phyloP scores from a whole-genome alignment of 768 basidiomycete species.

The Trametes elegans region DNA sequence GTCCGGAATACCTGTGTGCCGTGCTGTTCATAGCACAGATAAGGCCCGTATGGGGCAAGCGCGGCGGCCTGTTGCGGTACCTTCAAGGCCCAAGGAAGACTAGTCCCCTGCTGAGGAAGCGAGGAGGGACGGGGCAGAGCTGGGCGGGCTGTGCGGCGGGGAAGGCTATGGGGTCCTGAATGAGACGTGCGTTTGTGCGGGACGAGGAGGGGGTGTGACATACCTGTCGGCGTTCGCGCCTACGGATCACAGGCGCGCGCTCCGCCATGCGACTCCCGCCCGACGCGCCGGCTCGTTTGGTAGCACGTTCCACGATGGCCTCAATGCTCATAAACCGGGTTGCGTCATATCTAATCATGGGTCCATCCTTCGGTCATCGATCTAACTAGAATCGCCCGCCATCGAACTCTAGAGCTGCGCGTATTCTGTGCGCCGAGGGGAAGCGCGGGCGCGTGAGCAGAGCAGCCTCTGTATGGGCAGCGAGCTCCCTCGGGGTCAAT shows the following conservation, averaged over 20 bases:
- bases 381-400: slow-evolving; percentile 23
- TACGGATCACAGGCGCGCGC: slow-evolving; percentile 21
- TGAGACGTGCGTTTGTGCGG: slow-evolving; percentile 2
- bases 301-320: slow-evolving; percentile 21
- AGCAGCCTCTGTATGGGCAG: slow-evolving; percentile 19
- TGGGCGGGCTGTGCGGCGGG: not conserved
- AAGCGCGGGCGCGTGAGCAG: slow-evolving; percentile 13
- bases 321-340: not conserved
- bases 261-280: slow-evolving; percentile 13
- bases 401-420: slow-evolving; percentile 21
- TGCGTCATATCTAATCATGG: slow-evolving; percentile 19
- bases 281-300: slow-evolving; percentile 19
- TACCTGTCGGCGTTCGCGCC: slow-evolving; percentile 7
- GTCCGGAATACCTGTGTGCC: slow-evolving; percentile 18
- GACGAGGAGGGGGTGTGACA: not conserved
- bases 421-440: slow-evolving; percentile 11
- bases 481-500: slow-evolving; percentile 11
- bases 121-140: not conserved
- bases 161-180: not conserved
- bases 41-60: slow-evolving; percentile 19
- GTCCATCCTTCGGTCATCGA: slow-evolving; percentile 22
- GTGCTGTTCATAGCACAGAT: slow-evolving; percentile 23
- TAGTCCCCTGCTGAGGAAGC: slow-evolving; percentile 7
- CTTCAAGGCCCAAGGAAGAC: slow-evolving; percentile 12
- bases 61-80: slow-evolving; percentile 11